Percentiles rank a stretch among this genome's conserved stretches.
These are phyloP conservation scores for Xylaria sp. DNA, from an alignment of 2,329 filamentous ascomycete genomes.

Conservation along the genomic window DNA sequence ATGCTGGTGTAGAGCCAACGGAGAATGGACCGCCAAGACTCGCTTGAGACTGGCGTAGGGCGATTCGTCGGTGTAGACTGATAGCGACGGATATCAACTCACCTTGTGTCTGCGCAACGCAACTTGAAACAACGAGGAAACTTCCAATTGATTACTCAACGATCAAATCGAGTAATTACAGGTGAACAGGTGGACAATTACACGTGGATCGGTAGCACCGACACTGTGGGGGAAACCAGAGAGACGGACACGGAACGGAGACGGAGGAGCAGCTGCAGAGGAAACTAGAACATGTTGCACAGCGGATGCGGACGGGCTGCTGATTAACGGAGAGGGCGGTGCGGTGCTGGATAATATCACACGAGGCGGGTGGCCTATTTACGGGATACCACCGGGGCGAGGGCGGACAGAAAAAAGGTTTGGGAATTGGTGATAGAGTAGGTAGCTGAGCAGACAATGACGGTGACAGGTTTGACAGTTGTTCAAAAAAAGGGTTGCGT, in stretches of 20 bases:
- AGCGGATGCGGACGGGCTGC: slow-evolving; percentile 31
- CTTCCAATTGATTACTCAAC: slow-evolving; percentile 40
- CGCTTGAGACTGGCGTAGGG: neutral
- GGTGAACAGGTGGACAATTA: slow-evolving; percentile 40
- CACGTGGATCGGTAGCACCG: slow-evolving; percentile 46
- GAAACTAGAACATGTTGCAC: slow-evolving; percentile 47
- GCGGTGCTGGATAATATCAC: neutral
- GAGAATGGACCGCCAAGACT: neutral
- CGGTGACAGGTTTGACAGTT: slow-evolving; percentile 12
- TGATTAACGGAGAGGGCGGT: slow-evolving; percentile 18
- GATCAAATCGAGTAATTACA: slow-evolving; percentile 37
- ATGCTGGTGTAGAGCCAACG: neutral
- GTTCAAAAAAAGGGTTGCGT: slow-evolving; percentile 21
- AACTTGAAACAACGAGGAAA: slow-evolving; percentile 30
- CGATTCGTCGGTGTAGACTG: slow-evolving; percentile 14
- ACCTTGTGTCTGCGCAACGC: slow-evolving; percentile 36
- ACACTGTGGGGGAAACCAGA: slow-evolving; percentile 39
- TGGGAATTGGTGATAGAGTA: neutral
- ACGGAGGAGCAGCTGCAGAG: slow-evolving; percentile 33
- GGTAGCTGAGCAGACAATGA: slow-evolving; percentile 19
- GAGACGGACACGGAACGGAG: slow-evolving; percentile 37
- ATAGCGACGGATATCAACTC: slow-evolving; percentile 17
- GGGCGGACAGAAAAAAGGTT: neutral
- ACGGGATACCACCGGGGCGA: slow-evolving; percentile 18
- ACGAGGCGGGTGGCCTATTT: slow-evolving; percentile 8